phyloP scores from a whole-genome alignment of 192 early-diverging fungal species.

The Coemansia sp. region DNA sequence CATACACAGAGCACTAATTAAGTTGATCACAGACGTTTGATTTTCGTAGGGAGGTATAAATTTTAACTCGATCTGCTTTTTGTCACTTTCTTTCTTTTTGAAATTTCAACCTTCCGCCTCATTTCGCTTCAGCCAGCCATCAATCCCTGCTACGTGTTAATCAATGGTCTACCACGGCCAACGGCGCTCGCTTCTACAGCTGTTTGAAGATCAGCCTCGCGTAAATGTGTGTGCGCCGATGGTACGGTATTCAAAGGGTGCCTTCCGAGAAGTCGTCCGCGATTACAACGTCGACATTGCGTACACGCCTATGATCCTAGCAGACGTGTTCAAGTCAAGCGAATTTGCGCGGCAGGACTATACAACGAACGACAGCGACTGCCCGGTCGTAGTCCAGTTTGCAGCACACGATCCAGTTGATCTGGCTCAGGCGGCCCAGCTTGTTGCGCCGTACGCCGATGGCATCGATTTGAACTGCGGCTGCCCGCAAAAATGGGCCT shows the following conservation, averaged over 20 bases:
- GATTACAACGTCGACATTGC: constrained; percentile 85
- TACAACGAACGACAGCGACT: constrained; percentile 77
- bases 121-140: background rate
- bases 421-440: constrained; percentile 81
- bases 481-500: constrained; percentile 96
- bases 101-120: background rate
- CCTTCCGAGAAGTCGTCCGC: constrained; percentile 86
- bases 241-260: constrained; percentile 95
- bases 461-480: constrained; percentile 90
- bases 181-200: constrained; percentile 54
- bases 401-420: constrained; percentile 82
- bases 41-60: too few relatives aligned
- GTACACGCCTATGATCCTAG: constrained; percentile 97
- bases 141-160: background rate
- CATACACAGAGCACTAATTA: too few relatives aligned
- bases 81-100: background rate
- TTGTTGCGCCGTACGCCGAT: constrained; percentile 77
- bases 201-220: constrained; percentile 62
- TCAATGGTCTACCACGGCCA: constrained; percentile 33
- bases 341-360: constrained; percentile 84
- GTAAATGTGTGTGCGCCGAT: constrained; percentile 93
- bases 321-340: constrained; percentile 89
- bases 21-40: too few relatives aligned
- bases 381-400: constrained; percentile 94
- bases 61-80: background rate